Evolutionary conservation across 257 asterid species (phyloP).

Genomic region (Solanum corneliomulleri): DNA sequence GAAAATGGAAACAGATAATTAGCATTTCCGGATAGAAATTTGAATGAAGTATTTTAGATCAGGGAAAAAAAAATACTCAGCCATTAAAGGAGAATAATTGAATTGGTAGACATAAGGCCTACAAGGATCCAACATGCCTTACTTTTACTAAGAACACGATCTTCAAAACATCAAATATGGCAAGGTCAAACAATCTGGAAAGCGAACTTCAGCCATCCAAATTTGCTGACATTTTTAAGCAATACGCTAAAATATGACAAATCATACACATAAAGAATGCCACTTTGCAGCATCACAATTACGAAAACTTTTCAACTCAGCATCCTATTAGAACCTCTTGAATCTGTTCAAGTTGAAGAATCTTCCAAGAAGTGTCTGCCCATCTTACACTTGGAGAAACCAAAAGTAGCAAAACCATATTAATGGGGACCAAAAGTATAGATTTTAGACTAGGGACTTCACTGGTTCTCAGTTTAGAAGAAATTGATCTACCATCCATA

Average conservation of each 20-base stretch:
- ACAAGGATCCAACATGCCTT: not conserved
- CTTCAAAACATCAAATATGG: not conserved
- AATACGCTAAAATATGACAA: not conserved
- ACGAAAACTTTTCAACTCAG: not conserved
- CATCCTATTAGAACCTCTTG: not conserved
- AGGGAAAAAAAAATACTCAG: not conserved
- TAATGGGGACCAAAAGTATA: not conserved
- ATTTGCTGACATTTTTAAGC: not conserved
- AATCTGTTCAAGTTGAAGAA: not conserved
- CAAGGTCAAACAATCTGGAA: not conserved
- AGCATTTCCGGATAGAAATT: not conserved
- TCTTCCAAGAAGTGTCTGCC: not conserved
- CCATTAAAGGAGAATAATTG: not conserved
- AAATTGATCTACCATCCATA: not conserved
- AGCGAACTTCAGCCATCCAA: not conserved
- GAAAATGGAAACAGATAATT: not conserved
- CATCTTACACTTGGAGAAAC: not conserved
- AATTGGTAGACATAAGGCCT: not conserved
- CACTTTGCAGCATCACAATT: not conserved
- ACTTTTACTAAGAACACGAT: not conserved
- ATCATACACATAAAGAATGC: not conserved
- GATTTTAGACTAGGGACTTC: not conserved
- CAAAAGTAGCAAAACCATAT: not conserved
- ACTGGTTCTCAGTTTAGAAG: not conserved
- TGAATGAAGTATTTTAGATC: not conserved